phyloP scores from a whole-genome alignment of 2,329 filamentous ascomycete genomes.

The Xylaria sp. region DNA sequence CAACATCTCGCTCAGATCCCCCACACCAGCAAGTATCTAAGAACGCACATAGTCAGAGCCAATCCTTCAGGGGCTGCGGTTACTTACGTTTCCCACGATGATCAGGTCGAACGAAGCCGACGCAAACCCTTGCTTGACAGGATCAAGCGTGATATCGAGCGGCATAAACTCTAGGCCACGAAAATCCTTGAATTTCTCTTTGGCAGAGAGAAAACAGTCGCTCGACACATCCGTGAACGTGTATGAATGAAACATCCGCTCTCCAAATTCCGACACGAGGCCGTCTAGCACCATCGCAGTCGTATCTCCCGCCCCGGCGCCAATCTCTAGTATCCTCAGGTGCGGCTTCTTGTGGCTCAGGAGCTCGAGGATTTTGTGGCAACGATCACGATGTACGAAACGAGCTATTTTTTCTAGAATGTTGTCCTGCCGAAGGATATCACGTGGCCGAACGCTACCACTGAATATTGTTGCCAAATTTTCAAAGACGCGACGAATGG shows the following conservation, averaged over 20 bases:
- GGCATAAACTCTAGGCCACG: constrained; percentile 34
- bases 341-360: constrained; percentile 16
- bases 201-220: constrained; percentile 16
- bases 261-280: too few relatives aligned
- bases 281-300: neutral
- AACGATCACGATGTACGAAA: too few relatives aligned
- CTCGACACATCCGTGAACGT: constrained; percentile 21
- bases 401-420: constrained; percentile 15
- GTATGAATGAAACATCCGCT: constrained; percentile 2
- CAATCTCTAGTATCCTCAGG: constrained; percentile 16
- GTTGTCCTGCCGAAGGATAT: neutral
- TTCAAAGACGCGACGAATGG: too few relatives aligned
- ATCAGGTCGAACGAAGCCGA: constrained; percentile 28
- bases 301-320: constrained; percentile 3
- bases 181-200: constrained; percentile 11
- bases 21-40: too few relatives aligned
- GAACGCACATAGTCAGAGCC: too few relatives aligned
- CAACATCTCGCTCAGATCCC: too few relatives aligned
- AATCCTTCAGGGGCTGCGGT: too few relatives aligned
- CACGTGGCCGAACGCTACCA: too few relatives aligned
- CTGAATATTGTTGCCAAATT: too few relatives aligned
- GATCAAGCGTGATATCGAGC: constrained; percentile 35
- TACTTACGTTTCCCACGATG: constrained; percentile 30
- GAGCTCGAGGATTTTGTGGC: too few relatives aligned
- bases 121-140: constrained; percentile 15